A percentile compares a stretch with the other conserved stretches of the same genome.
Conservation (phyloP, 345 rosid species). For the Ceriops tagal region DNA sequence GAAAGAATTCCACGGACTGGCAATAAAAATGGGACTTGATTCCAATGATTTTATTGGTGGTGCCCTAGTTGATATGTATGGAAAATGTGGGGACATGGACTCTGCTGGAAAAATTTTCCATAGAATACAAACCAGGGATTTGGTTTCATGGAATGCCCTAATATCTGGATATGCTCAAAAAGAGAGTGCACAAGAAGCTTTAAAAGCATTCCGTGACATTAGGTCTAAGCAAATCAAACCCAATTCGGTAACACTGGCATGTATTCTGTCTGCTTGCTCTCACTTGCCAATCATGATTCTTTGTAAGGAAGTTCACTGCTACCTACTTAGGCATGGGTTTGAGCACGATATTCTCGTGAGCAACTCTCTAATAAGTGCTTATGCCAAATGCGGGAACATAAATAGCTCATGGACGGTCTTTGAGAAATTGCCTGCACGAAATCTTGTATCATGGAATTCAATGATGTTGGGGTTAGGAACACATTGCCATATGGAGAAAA, state of each 20-base stretch:
- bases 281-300: conserved; percentile 28
- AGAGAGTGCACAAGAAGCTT: conserved; percentile 27
- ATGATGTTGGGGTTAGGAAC: conserved; percentile 41
- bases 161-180: conserved; percentile 44
- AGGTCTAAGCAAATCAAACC: conserved; percentile 35
- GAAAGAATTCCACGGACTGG: conserved; percentile 38
- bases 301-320: conserved; percentile 45
- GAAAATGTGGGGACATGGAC: conserved; percentile 34
- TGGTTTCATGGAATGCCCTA: conserved; percentile 45
- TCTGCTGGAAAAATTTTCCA: conserved; percentile 33
- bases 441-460: conserved; percentile 46
- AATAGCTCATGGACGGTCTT: conserved; percentile 29
- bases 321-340: conserved; percentile 33
- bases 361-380: conserved; percentile 41
- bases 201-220: conserved; percentile 34
- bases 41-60: conserved; percentile 37
- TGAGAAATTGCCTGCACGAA: conserved; percentile 27
- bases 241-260: conserved; percentile 37
- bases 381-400: conserved; percentile 45
- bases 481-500: conserved; percentile 33
- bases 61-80: conserved; percentile 47
- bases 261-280: conserved; percentile 39
- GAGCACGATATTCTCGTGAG: conserved; percentile 29
- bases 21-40: conserved; percentile 28
- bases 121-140: conserved; percentile 31